Base-by-base conservation (phyloP, 1,284 basidiomycete species). In the Caloboletus inedulis region DNA sequence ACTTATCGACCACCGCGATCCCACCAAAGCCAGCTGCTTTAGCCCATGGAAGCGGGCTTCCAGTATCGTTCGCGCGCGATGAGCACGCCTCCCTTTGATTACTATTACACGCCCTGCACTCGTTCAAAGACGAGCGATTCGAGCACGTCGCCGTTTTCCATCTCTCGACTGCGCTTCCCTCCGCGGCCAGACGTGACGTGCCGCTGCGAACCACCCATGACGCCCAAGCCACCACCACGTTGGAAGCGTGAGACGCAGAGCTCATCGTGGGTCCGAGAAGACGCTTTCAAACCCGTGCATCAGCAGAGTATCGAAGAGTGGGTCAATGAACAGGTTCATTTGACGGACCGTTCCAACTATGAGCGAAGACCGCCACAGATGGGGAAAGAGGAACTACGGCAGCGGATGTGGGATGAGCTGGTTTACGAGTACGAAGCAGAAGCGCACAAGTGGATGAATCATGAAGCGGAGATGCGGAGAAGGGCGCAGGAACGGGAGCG, bases 291-390 rank as follows among this genome's bases (percentile, higher is more conserved):
- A 41, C 70, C 75, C 52, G 70, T 72, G 54, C 71, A 73, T 58
- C 75, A 71, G 59, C 71, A 74, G 60, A 79, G 75, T 57, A 82
- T 80, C 29, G 79, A 84, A 51, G 74, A 77, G 50, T 85, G 85
- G 84, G 78, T 85, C 45, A 66, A 75, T 43, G 75, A 81, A 58
- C 82, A 81, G 65, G 63, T 73, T 47, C 69, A 75, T 50, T 56
- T 71, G 44, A 49, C 58, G 4, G 63, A 68, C 52, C 49, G 64
- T 56, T 59, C 65, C 59, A 63, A 68, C 60, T 58, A 62, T 25
- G 62, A 58, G 37, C 59, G 62, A 25, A 35, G 56, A 35, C 51
- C 43, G 46, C 62, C 52, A 31, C 61, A 54, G 54, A 54, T 51
- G 64, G 64, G 47, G 54, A 61, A 63, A 45, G 66, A 68, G 52